Percentiles rank a stretch among this genome's conserved stretches.
Conservation (phyloP, 371 early-diverging fungal species). For the Nosema granulosis region DNA sequence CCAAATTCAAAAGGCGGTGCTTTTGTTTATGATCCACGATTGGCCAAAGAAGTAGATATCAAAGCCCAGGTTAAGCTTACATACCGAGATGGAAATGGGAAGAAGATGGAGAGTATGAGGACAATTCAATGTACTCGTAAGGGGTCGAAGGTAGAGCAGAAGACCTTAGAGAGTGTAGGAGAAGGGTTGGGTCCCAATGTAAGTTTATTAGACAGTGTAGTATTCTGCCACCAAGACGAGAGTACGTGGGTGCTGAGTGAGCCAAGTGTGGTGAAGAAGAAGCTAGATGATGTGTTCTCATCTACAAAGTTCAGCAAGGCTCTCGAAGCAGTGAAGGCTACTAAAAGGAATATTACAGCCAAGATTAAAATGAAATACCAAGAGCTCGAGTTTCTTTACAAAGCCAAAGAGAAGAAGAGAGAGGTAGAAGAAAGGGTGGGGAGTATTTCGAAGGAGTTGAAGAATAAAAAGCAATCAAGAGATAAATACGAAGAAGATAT, state of each 20-base stretch:
- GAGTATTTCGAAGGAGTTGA: constrained; percentile 1
- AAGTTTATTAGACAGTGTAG: constrained; percentile 90
- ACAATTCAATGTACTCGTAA: constrained; percentile 72
- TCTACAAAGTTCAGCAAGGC: constrained; percentile 86
- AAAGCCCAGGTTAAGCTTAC: constrained; percentile 85
- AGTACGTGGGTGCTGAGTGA: constrained; percentile 93
- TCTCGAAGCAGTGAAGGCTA: constrained; percentile 73
- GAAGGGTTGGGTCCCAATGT: constrained; percentile 78
- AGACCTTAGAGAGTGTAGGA: constrained; percentile 83
- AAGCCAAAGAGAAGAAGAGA: constrained; percentile 73
- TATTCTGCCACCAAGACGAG: constrained; percentile 99
- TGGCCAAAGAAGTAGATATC: constrained; percentile 76
- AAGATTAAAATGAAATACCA: constrained; percentile 71
- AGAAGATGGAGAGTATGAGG: constrained; percentile 74
- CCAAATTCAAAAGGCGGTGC: constrained; percentile 78
- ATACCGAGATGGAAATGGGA: constrained; percentile 74
- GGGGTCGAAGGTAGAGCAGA: constrained; percentile 70
- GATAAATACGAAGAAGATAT: constrained; percentile 12
- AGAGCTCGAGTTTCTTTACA: constrained; percentile 71
- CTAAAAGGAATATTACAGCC: constrained; percentile 72
- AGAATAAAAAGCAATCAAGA: constrained; percentile 9
- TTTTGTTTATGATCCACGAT: constrained; percentile 91
- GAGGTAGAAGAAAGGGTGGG: constrained; percentile 65
- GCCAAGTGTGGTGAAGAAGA: constrained; percentile 81
- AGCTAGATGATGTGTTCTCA: constrained; percentile 96